Evolutionary conservation across 208 protist genomes (phyloP), one percentile per base, ranked within the genome.

Genomic region (Trypanosoma rangeli): DNA sequence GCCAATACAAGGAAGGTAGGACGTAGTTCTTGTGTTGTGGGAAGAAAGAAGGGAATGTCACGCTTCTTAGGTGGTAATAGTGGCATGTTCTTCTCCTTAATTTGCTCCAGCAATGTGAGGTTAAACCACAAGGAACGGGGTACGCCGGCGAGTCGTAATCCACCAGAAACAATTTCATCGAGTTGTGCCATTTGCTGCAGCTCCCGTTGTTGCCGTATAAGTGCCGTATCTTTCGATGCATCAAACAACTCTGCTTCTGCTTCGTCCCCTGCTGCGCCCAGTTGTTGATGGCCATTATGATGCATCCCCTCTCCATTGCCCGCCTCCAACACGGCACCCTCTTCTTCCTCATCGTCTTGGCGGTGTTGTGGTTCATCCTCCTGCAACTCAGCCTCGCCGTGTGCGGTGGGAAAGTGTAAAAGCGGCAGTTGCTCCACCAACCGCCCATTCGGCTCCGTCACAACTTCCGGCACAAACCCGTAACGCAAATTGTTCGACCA

Each of bases 401-500:
- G 90, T 5, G 75, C 74, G 24, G 78, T 91, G n/a, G 90, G 90
- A 68, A 90, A 94, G 72, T 93, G 80, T 73, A 95, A 64, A 48
- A 81, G 82, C 31, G 87, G 83, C 39, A 95, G 64, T 26, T 76
- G 50, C 53, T 85, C 86, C 55, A 82, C 68, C 26, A 63, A 46
- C 18, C 74, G 66, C 22, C 55, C 63, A 74, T 83, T 80, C 1
- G 87, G 86, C 13, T 73, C 56, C 28, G 33, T 44, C 39, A 94
- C 78, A 55, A 96, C 86, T 68, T 96, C 88, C 0, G 92, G 87
- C 15, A 90, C 88, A 69, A 87, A 90, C 20, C 92, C 92, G 70
- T 96, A 96, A 71, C 89, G 89, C 48, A 96, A 75, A 77, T 94
- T 92, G 76, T 94, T 97, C 24, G 85, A 80, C 92, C 92, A 97